These are phyloP conservation scores for Pichia gijzeniarum DNA, from an alignment of 805 yeast genomes.

Conservation along the genomic window DNA sequence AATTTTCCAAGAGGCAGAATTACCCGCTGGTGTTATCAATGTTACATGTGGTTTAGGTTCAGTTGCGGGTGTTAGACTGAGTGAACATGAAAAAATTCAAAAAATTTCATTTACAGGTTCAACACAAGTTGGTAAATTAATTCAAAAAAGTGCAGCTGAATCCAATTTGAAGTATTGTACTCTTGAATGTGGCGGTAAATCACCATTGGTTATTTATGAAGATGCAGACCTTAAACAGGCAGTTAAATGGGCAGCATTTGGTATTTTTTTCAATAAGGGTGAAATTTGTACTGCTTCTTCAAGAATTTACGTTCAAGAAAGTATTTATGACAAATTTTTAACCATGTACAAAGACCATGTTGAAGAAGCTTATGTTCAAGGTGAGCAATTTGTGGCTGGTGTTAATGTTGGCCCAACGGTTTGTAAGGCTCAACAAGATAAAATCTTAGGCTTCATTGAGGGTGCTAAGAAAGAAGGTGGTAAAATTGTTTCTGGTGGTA, in stretches of 20 bases:
- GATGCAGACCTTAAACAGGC: slow-evolving; percentile 79
- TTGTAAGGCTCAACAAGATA: slow-evolving; percentile 69
- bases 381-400: slow-evolving; percentile 76
- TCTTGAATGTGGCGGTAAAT: slow-evolving; percentile 93
- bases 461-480: slow-evolving; percentile 84
- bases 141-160: slow-evolving; percentile 81
- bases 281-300: slow-evolving; percentile 96
- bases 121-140: slow-evolving; percentile 66
- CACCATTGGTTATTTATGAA: slow-evolving; percentile 82
- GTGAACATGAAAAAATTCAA: slow-evolving; percentile 50
- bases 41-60: slow-evolving; percentile 58
- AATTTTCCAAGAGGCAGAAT: slow-evolving; percentile 50
- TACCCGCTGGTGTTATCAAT: slow-evolving; percentile 61
- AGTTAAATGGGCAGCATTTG: slow-evolving; percentile 65
- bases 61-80: slow-evolving; percentile 52
- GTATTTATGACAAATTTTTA: slow-evolving; percentile 71
- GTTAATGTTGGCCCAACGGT: slow-evolving; percentile 92
- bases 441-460: slow-evolving; percentile 70
- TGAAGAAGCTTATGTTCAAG: slow-evolving; percentile 50
- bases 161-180: slow-evolving; percentile 85
- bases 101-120: slow-evolving; percentile 68
- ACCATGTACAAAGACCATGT: slow-evolving; percentile 50
- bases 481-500: slow-evolving; percentile 62
- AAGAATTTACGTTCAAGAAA: slow-evolving; percentile 81
- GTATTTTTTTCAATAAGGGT: slow-evolving; percentile 91